A percentile compares a stretch with the other conserved stretches of the same genome.
Conservation (phyloP, 441 rosid species). For the Pelargonium fulgidum region DNA sequence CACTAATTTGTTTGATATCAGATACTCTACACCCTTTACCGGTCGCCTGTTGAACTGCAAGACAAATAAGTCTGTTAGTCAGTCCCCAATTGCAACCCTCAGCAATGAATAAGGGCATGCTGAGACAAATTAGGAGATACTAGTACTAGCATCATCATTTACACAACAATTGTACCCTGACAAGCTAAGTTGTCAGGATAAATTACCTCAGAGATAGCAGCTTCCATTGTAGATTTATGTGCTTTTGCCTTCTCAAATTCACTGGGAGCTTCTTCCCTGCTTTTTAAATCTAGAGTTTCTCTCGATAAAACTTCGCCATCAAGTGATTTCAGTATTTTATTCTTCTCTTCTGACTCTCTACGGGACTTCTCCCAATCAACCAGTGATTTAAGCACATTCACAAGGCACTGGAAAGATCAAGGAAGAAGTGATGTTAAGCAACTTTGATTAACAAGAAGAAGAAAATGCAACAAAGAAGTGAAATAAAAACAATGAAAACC, state of each 20-base stretch:
- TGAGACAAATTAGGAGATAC: background rate
- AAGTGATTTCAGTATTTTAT: constrained; percentile 30
- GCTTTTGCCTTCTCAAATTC: constrained; percentile 97
- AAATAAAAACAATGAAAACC: constrained; percentile 23
- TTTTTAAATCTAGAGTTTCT: constrained; percentile 22
- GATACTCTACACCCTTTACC: constrained; percentile 66
- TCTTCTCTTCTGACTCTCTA: constrained; percentile 43
- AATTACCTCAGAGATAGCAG: constrained; percentile 84
- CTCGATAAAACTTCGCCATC: constrained; percentile 51
- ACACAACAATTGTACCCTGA: background rate
- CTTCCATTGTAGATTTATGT: constrained; percentile 94
- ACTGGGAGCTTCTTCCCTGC: constrained; percentile 65
- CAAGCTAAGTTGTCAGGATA: background rate
- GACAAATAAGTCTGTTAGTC: constrained; percentile 20
- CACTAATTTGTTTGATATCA: constrained; percentile 77
- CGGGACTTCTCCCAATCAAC: constrained; percentile 93
- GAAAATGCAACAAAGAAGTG: background rate
- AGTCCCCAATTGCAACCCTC: constrained; percentile 15
- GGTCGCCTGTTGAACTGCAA: constrained; percentile 95
- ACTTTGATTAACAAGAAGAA: constrained; percentile 21
- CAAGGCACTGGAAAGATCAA: constrained; percentile 67
- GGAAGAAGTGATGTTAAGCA: constrained; percentile 22
- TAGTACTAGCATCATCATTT: background rate
- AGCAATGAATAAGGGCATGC: background rate
- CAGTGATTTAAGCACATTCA: constrained; percentile 80